A percentile compares a stretch with the other conserved stretches of the same genome.
These are phyloP conservation scores for Leptoxyphium fumago DNA, from an alignment of 2,329 filamentous ascomycete genomes.

Conservation along the genomic window DNA sequence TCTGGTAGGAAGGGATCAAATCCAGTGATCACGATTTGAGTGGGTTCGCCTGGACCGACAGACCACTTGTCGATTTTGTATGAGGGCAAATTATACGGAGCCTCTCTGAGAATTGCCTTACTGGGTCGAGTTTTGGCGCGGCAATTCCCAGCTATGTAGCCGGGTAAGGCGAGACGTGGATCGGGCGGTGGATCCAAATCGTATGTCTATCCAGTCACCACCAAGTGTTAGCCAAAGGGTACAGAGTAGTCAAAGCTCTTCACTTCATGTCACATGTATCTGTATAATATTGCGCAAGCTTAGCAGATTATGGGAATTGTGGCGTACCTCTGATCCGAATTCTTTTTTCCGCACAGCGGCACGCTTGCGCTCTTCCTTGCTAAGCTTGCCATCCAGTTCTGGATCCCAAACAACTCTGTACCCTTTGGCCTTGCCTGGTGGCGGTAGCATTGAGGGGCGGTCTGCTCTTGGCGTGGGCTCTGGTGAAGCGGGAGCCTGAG, in stretches of 20 bases:
- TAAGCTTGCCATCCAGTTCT: slow-evolving; percentile 43
- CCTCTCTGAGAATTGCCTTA: slow-evolving; percentile 55
- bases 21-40: slow-evolving; percentile 85
- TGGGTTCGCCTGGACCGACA: slow-evolving; percentile 75
- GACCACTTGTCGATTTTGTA: slow-evolving; percentile 79
- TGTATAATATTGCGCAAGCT: slow-evolving; percentile 23
- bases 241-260: slow-evolving; percentile 21
- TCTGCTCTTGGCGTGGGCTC: slow-evolving; percentile 24
- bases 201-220: slow-evolving; percentile 41
- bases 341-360: slow-evolving; percentile 20
- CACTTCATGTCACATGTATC: slow-evolving; percentile 15
- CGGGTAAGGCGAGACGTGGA: slow-evolving; percentile 58
- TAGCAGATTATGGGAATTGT: slow-evolving; percentile 20
- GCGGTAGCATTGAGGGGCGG: slow-evolving; percentile 34
- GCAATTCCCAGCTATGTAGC: slow-evolving; percentile 40
- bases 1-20: slow-evolving; percentile 83
- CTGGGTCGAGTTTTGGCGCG: slow-evolving; percentile 40
- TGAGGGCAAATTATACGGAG: slow-evolving; percentile 66
- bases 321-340: slow-evolving; percentile 28
- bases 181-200: slow-evolving; percentile 58
- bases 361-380: slow-evolving; percentile 40
- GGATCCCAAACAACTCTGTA: slow-evolving; percentile 49
- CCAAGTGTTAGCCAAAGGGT: slow-evolving; percentile 24
- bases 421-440: slow-evolving; percentile 39
- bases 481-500: slow-evolving; percentile 22